Base-by-base conservation (phyloP, 768 basidiomycete species). In the Xanthoconium purpureum region DNA sequence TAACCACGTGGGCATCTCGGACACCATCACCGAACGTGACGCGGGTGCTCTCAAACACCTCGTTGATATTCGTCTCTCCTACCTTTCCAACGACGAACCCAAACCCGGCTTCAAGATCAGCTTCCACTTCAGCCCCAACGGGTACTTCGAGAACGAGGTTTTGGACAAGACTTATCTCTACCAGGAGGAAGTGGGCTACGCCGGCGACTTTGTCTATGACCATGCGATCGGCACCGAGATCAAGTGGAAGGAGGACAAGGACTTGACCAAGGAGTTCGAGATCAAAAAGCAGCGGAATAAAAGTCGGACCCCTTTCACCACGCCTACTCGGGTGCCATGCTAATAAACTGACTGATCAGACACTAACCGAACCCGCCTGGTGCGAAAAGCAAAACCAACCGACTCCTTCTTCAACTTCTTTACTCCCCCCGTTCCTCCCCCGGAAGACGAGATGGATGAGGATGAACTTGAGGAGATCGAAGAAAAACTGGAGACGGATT, bases 381-480 rank as follows among this genome's bases (percentile, higher is more conserved):
- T 89, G 40, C 82, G 86, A 74, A 98, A 98, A 78, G 88, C 90
- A 7, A 86, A 84, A 63, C 91, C 93, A 10, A 87, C 90, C 7
- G 91, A 95, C 35, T 98, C 96, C 14, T 98, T 99, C 83, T 99
- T 99, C 88, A 93, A 94, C 82, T 99, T 98, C 78, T 99, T 99
- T 83, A 76, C 77, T 51, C 92, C 94, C 11, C 93, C 92, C 15
- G 71, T 77, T 24, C 84, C 88, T 3, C 90, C 91, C 4, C 71
- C 80, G 7, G 84, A 88, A 12, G 89, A 91, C 56, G 71, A 70
- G 0, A 76, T 90, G 18, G 91, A 91, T 0, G 88, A 88, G 2
- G 90, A 93, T 0, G 91, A 92, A 24, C 81, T 96, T 1, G 91
- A 92, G 50, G 94, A 94, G 59, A 79, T 97, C 43, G 94, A 98